These are phyloP conservation scores for Escovopsis sp. DNA, from an alignment of 2,329 filamentous ascomycete genomes.

Conservation along the genomic window DNA sequence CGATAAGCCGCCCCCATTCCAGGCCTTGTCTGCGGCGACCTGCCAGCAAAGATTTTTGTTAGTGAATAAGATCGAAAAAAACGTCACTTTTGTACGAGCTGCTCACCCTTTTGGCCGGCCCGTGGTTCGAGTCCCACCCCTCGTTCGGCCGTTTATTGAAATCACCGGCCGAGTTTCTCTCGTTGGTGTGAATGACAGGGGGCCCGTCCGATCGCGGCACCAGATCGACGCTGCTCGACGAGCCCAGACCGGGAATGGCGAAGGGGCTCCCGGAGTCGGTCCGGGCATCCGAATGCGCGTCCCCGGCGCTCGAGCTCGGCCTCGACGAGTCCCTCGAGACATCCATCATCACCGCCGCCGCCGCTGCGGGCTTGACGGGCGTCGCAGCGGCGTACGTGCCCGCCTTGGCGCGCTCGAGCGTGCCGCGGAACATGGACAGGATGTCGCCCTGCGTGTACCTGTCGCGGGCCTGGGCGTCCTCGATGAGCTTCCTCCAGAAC, in stretches of 20 bases:
- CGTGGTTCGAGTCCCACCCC: slow-evolving; percentile 16
- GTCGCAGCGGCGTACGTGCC: slow-evolving; percentile 7
- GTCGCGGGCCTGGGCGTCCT: slow-evolving; percentile 60
- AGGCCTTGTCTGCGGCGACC: slow-evolving; percentile 17
- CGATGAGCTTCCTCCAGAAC: slow-evolving; percentile 79
- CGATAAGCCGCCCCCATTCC: slow-evolving; percentile 18
- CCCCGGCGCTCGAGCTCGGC: too few species aligned
- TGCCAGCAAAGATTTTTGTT: slow-evolving; percentile 4
- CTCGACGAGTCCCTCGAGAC: slow-evolving; percentile 5
- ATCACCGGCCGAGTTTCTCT: slow-evolving; percentile 7
- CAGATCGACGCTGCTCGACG: background rate
- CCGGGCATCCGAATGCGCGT: background rate
- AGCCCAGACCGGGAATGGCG: background rate
- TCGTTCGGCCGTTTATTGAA: slow-evolving; percentile 31
- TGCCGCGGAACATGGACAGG: slow-evolving; percentile 31
- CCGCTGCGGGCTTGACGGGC: background rate
- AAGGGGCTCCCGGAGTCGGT: slow-evolving; percentile 6
- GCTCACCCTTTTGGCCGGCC: slow-evolving; percentile 27
- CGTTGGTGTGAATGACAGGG: slow-evolving; percentile 25
- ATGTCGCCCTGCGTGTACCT: slow-evolving; percentile 59
- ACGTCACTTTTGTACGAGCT: too few species aligned
- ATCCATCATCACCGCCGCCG: slow-evolving; percentile 1
- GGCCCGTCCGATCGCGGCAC: slow-evolving; percentile 15
- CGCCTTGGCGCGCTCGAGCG: slow-evolving; percentile 23
- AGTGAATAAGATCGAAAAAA: too few species aligned